Conservation (phyloP, 495 filamentous ascomycete genomes). For the Aspergillus incahuasiensis region DNA sequence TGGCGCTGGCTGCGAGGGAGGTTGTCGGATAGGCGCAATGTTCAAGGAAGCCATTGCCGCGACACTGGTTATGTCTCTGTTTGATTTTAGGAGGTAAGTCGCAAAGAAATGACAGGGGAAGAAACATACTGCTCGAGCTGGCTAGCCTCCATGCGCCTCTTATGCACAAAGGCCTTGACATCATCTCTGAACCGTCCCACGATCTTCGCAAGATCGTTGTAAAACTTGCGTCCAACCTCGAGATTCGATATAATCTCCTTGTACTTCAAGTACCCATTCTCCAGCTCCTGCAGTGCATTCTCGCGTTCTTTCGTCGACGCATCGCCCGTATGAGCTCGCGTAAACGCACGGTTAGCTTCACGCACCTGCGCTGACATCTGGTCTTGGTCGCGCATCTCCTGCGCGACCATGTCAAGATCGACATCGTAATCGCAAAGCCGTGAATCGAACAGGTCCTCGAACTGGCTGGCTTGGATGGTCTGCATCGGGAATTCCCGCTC, state of each 20-base stretch:
- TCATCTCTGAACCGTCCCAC: slow-evolving; percentile 75
- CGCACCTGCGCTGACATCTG: slow-evolving; percentile 60
- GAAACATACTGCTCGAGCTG: slow-evolving; percentile 54
- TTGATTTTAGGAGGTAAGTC: neutral
- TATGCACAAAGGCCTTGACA: slow-evolving; percentile 70
- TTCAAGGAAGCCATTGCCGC: slow-evolving; percentile 57
- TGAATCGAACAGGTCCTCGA: slow-evolving; percentile 85
- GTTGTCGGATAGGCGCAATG: slow-evolving; percentile 29
- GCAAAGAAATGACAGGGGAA: slow-evolving; percentile 39
- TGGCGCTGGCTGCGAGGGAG: neutral
- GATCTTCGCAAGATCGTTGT: slow-evolving; percentile 89
- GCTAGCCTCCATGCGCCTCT: slow-evolving; percentile 74
- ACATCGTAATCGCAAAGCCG: slow-evolving; percentile 74
- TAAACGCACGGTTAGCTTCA: slow-evolving; percentile 74
- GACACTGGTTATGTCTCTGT: slow-evolving; percentile 56
- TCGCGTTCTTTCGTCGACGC: slow-evolving; percentile 74
- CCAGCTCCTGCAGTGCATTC: slow-evolving; percentile 77
- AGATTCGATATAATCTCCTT: slow-evolving; percentile 89
- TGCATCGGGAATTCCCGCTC: slow-evolving; percentile 84
- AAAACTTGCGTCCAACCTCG: slow-evolving; percentile 88
- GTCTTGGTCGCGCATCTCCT: slow-evolving; percentile 74
- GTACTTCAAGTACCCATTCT: slow-evolving; percentile 91
- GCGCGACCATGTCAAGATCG: slow-evolving; percentile 62
- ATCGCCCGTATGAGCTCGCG: slow-evolving; percentile 63
- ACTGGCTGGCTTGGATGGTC: slow-evolving; percentile 76